Base-by-base conservation (phyloP, 495 filamentous ascomycete species). In the Chaetomium cochliodes region DNA sequence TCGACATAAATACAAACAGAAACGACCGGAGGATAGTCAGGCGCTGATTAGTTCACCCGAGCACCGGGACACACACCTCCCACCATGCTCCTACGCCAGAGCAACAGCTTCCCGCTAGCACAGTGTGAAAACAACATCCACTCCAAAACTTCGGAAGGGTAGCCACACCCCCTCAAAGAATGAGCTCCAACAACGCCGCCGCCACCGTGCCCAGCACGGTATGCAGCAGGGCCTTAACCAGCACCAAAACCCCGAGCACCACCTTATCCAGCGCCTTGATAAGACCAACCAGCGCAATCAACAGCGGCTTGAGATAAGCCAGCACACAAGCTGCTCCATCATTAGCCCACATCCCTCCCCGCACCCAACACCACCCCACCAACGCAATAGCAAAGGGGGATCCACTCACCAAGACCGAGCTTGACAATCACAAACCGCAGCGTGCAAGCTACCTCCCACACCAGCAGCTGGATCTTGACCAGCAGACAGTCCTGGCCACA, bases 351-450 rank as follows among this genome's bases (percentile, higher is more conserved):
- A 5, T 44, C 41, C 13, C 13, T 44, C 11, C 33, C 33, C 6
- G 1, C 5, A 37, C 16, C 16, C 16, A 9, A 44, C 28, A 30
- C 28, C 28, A 44, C 41, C 13, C 13, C 41, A 44, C 41, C 13
- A 44, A 16, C 41, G 3, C 41, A 16, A 16, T 8, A 67, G 16
- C 54, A 13, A 39, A 25, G 16, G 28, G 50, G 16, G 30, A 30
- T 30, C 9, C 3, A 69, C 73, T 57, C 72, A 78, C 75, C 74
- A 26, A 78, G 70, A 28, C 75, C 75, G 12, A 77, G 68, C 74
- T 78, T 77, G 60, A 73, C 65, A 33, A 77, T 91, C 15, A 64
- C 47, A 18, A 58, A 52, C 46, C 44, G 52, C 22, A 78, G 69
- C 25, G 77, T 77, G 33, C 64, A 69, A 42, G 72, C 66, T 20